Conservation (phyloP, 139 green algal species). For the Micractinium sp. region DNA sequence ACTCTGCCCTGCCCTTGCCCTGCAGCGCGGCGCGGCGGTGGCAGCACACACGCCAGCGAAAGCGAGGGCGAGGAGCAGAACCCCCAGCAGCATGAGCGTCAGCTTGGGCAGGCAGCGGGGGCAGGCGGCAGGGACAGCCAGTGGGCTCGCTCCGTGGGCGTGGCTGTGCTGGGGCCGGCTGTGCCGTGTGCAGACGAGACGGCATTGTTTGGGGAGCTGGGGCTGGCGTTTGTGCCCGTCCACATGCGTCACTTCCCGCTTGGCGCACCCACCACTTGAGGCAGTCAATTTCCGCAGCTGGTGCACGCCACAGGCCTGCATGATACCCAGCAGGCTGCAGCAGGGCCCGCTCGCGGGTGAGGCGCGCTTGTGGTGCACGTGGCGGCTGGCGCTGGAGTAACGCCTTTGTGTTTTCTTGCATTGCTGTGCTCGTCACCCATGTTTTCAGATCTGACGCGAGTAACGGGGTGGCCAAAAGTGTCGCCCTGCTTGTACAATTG, state of each 20-base stretch:
- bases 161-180: background rate
- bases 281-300: background rate
- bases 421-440: no score
- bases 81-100: background rate
- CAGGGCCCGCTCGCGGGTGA: no score
- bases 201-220: conserved; percentile 13
- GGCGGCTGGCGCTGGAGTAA: no score
- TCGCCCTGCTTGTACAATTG: no score
- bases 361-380: no score
- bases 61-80: background rate
- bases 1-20: background rate
- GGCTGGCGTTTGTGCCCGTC: conserved; percentile 11
- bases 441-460: no score
- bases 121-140: background rate
- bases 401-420: no score
- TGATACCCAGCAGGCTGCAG: background rate
- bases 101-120: background rate
- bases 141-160: no score
- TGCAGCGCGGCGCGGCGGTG: background rate
- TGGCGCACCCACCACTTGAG: background rate
- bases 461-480: no score
- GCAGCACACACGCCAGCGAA: background rate
- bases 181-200: conserved; percentile 23
- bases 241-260: conserved; percentile 29
- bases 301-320: background rate